Base-by-base conservation (phyloP, 768 basidiomycete species). In the Tylopilus felleus region DNA sequence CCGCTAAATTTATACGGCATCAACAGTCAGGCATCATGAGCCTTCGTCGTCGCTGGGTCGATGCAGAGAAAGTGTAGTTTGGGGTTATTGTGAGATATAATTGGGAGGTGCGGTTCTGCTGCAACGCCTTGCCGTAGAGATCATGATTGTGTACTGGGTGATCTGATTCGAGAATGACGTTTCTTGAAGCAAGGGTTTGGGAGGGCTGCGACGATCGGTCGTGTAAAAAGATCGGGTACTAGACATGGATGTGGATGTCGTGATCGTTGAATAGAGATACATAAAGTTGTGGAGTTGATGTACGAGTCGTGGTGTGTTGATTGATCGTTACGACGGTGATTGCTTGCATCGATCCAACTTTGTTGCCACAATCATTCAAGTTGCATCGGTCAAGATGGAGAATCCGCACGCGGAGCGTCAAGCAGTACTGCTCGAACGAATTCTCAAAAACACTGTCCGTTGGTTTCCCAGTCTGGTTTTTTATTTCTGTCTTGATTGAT, bases 321-420 rank as follows among this genome's bases (percentile, higher is more conserved):
- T 41, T 48, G 52, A 59, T 59, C 13, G 44, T 22, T 25, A 36
- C 45, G 16, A 28, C 25, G n/a, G 45, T 25, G 12, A 40, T 17
- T 13, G 31, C 12, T 12, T 33, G 33, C 6, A 33, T 33, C 33
- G 33, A 12, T 33, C 33, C 7, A 36, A 36, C 35, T 33, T 28
- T 19, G 16, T 38, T 45, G 38, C 53, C 52, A 41, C 55, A 3
- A 51, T 41, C 52, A 56, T n/a, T n/a, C n/a, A n/a, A n/a, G n/a
- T n/a, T n/a, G n/a, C n/a, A n/a, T n/a, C 52, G 17, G 23, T 48
- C 53, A 47, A 49, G 51, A 96, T 97, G 94, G 93, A 97, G 73
- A 96, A 96, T 69, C 94, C 94, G 21, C 93, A 98, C 62, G 90
- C 91, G 47, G 93, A 95, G 71, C 80, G 90, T 40, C 94, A 98